Conservation (phyloP, 2,329 filamentous ascomycete genomes). For the Myriangium duriaei region DNA sequence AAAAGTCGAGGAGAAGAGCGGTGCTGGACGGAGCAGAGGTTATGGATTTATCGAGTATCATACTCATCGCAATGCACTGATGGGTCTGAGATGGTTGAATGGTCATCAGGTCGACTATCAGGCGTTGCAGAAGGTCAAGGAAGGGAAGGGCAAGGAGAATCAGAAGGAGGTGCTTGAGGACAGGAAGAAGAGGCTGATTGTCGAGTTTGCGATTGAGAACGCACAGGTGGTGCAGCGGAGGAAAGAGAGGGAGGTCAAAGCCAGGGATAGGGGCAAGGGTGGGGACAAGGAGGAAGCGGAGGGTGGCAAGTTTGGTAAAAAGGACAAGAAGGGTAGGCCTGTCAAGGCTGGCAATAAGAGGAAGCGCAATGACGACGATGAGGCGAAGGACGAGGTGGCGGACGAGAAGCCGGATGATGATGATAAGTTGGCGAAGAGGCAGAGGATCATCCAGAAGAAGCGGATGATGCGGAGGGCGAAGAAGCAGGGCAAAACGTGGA, state of each 20-base stretch:
- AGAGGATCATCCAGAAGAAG: slow-evolving; percentile 78
- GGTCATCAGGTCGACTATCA: slow-evolving; percentile 50
- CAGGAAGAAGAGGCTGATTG: slow-evolving; percentile 79
- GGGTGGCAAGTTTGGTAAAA: slow-evolving; percentile 6
- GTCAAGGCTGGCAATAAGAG: slow-evolving; percentile 27
- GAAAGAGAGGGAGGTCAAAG: slow-evolving; percentile 48
- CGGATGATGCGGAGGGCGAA: slow-evolving; percentile 51
- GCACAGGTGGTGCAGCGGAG: slow-evolving; percentile 84
- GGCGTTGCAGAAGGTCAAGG: slow-evolving; percentile 31
- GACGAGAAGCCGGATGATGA: slow-evolving; percentile 31
- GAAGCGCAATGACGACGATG: slow-evolving; percentile 23
- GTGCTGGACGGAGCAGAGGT: slow-evolving; percentile 72
- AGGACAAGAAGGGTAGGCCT: slow-evolving; percentile 16
- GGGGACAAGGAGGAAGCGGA: slow-evolving; percentile 5
- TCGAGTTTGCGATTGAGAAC: slow-evolving; percentile 97
- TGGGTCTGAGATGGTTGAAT: slow-evolving; percentile 90
- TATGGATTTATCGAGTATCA: slow-evolving; percentile 98
- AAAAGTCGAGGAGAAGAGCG: slow-evolving; percentile 66
- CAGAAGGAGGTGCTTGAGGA: slow-evolving; percentile 43
- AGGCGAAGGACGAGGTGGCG: slow-evolving; percentile 12
- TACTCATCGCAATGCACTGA: slow-evolving; percentile 84
- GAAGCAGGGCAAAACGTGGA: slow-evolving; percentile 31
- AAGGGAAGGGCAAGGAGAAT: slow-evolving; percentile 24
- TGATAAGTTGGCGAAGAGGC: slow-evolving; percentile 47
- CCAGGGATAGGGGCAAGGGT: slow-evolving; percentile 31